Percentiles rank a stretch among this genome's conserved stretches.
These are phyloP conservation scores for Hypoxylon fuscum DNA, from an alignment of 495 filamentous ascomycete genomes.

Conservation along the genomic window DNA sequence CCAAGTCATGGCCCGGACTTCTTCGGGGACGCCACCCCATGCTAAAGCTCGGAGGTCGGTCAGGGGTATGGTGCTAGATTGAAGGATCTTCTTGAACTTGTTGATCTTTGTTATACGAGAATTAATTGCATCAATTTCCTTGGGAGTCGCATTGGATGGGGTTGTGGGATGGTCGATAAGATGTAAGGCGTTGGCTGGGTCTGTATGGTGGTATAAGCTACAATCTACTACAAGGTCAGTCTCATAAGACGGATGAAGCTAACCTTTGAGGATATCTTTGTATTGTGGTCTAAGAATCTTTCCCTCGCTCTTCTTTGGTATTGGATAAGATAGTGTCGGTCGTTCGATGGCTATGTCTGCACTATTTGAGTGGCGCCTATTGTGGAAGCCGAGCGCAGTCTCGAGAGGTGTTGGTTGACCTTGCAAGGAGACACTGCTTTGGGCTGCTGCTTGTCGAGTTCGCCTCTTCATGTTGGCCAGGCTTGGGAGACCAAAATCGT, in stretches of 20 bases:
- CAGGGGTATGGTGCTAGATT: constrained; percentile 87
- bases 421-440: constrained; percentile 39
- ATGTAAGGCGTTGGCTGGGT: constrained; percentile 94
- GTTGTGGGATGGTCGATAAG: constrained; percentile 87
- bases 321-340: constrained; percentile 86
- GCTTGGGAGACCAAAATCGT: constrained; percentile 93
- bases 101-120: constrained; percentile 94
- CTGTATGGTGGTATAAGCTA: constrained; percentile 53
- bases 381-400: constrained; percentile 46
- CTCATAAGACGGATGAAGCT: constrained; percentile 16
- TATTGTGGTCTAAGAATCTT: constrained; percentile 98
- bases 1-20: constrained; percentile 98
- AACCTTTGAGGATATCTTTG: constrained; percentile 89
- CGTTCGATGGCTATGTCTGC: constrained; percentile 92
- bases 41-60: constrained; percentile 82
- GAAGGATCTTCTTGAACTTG: constrained; percentile 95
- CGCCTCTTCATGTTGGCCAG: constrained; percentile 86
- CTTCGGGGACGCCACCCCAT: constrained; percentile 93
- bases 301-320: constrained; percentile 84
- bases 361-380: constrained; percentile 71
- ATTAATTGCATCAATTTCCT: constrained; percentile 86
- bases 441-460: constrained; percentile 60
- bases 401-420: constrained; percentile 42
- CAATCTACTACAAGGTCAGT: constrained; percentile 22
- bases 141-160: constrained; percentile 76